Evolutionary conservation across 495 filamentous ascomycete species (phyloP), one percentile per base, ranked within the genome.

Genomic region (Acidiella bohemica): DNA sequence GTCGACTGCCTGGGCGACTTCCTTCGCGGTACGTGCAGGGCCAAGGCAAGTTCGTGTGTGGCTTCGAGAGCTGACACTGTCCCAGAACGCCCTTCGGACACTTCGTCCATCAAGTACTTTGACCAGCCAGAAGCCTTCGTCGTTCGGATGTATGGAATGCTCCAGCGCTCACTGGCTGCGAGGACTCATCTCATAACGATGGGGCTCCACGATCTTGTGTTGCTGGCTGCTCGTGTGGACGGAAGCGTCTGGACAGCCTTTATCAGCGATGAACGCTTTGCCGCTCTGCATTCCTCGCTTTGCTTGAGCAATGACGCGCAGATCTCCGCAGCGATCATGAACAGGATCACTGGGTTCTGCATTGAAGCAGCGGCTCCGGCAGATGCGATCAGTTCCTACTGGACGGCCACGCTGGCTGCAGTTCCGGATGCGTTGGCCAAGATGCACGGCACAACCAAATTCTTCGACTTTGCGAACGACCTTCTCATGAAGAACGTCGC

Each of bases 391-490:
- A 18, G 14, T 18, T 8, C 7, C 6, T 42, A 39, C 26, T 39
- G 36, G 36, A 3, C 12, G 7, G 36, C 36, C 8, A 30, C 30
- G n/a, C 4, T 30, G 16, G 26, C 6, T 17, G 11, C 40, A 12
- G 18, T 42, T 14, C 30, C 31, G 2, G 10, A 13, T 13, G 40
- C 40, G 4, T 21, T 42, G 9, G 11, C 13, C 4, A 20, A 17
- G 14, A 14, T n/a, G 11, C 20, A 21, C 40, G 16, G 2, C 9
- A 31, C 30, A 11, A 27, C 30, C 7, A 13, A n/a, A 4, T 42
- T 35, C 22, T 49, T 40, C 36, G 27, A 12, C 21, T 31, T 50
- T 16, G 35, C 32, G 3, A 20, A n/a, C 12, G 27, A 37, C 4
- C n/a, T 50, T 6, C 28, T 50, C 0, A 22, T 33, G 12, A 10